Evolutionary conservation across 176 grass and related monocot species (phyloP), one percentile per base, ranked within the genome.

Genomic region (Aegilops speltoides): DNA sequence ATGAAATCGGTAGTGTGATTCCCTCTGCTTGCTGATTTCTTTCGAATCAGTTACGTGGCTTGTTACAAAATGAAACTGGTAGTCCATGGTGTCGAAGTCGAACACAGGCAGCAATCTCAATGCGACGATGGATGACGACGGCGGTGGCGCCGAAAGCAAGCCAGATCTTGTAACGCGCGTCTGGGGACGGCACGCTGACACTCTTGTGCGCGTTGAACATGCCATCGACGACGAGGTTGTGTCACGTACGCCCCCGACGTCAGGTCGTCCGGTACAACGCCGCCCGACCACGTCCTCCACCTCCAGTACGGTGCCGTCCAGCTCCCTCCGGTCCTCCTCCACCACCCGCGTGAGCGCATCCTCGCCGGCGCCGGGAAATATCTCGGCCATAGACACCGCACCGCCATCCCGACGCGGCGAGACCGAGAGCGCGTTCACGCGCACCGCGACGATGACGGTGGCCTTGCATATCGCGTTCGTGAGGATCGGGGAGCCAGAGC

Each of bases 381-480:
- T 38, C 37, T 38, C 37, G 8, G 37, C 37, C 37, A 38, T 38
- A 38, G 31, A 76, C 68, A 36, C 36, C 7, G 1, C 11, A 1
- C 1, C 8, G 2, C 78, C 6, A 40, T 78, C 36, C 36, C 1
- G 36, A 8, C 5, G 37, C 37, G 37, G 8, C 1, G 37, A 38
- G 37, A 38, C 37, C 37, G 37, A 38, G 8, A 38, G 1, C 37
- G 37, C 37, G 12, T 25, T 31, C 0, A 57, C 52, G 31, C 71
- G 61, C 17, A 68, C 79, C 23, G 37, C 56, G 31, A 16, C 59
- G 10, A 87, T 28, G 29, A 23, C 6, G 15, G 32, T 37, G 24
- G 72, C 62, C 45, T 76, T 87, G 41, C 48, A 77, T 33, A 83
- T 6, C 24, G 33, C 5, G 34, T 88, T 83, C 25, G 6, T 5